Evolutionary conservation across 495 filamentous ascomycete genomes (phyloP).

Genomic region (Astrothelium subdiscretum): DNA sequence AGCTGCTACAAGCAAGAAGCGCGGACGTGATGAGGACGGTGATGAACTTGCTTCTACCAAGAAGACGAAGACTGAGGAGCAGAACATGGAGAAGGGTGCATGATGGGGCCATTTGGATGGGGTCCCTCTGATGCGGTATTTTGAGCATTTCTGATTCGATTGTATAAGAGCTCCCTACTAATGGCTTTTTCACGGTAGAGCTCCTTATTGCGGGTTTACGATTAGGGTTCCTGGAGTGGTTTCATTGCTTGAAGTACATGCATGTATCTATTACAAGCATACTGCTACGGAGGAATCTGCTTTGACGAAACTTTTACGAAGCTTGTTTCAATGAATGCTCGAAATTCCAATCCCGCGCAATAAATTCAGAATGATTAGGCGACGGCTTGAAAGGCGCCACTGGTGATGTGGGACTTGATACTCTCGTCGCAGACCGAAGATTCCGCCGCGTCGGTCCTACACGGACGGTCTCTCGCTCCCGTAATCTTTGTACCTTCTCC

Average conservation of each 20-base stretch:
- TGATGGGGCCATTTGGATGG: too few relatives aligned
- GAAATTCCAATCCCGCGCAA: background rate
- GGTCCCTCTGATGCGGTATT: too few relatives aligned
- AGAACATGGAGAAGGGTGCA: background rate
- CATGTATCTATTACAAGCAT: too few relatives aligned
- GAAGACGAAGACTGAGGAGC: constrained; percentile 8
- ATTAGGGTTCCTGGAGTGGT: too few relatives aligned
- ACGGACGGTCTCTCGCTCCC: constrained; percentile 41
- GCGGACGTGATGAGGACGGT: constrained; percentile 14
- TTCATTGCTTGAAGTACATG: too few relatives aligned
- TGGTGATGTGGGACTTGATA: background rate
- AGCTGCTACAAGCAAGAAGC: constrained; percentile 19
- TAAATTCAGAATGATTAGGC: background rate
- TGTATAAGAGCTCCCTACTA: too few relatives aligned
- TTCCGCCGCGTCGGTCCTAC: constrained; percentile 48
- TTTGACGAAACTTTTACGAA: background rate
- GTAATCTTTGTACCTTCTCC: constrained; percentile 32
- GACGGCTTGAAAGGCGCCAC: background rate
- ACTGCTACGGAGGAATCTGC: too few relatives aligned
- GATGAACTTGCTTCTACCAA: background rate
- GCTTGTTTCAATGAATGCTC: background rate
- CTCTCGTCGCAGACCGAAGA: background rate
- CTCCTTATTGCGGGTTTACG: too few relatives aligned
- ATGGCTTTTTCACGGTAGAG: too few relatives aligned
- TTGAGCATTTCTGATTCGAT: too few relatives aligned